phyloP scores from a whole-genome alignment of 805 yeast genomes.

The Suhomyces prunicola region DNA sequence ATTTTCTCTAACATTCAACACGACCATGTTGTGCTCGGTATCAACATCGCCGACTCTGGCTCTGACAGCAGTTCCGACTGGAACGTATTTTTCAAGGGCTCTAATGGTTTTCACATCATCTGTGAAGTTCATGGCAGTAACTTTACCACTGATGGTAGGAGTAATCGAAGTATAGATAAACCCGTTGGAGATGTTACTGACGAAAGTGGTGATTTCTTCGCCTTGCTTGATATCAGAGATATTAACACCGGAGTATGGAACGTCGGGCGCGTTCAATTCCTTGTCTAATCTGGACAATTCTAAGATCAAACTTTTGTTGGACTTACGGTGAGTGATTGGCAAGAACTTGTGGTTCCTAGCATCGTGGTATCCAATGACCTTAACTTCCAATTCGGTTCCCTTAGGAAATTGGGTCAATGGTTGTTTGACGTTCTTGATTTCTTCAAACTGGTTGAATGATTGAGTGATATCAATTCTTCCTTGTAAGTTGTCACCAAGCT shows the following conservation, averaged over 20 bases:
- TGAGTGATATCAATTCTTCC: conserved; percentile 81
- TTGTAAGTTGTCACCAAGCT: conserved; percentile 70
- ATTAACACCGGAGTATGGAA: conserved; percentile 26
- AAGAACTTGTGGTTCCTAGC: conserved; percentile 62
- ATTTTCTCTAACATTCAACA: conserved; percentile 49
- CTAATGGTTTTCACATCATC: conserved; percentile 46
- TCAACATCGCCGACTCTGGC: conserved; percentile 56
- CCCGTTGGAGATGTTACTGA: conserved; percentile 62
- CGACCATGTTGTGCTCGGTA: conserved; percentile 47
- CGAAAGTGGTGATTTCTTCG: conserved; percentile 52
- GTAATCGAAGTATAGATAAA: conserved; percentile 66
- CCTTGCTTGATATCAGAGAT: conserved; percentile 49
- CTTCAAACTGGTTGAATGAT: conserved; percentile 50
- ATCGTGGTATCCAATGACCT: conserved; percentile 76
- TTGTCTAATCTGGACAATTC: conserved; percentile 61
- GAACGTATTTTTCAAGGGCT: conserved; percentile 55
- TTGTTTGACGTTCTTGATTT: conserved; percentile 52
- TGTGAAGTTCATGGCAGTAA: conserved; percentile 62
- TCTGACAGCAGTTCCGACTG: conserved; percentile 68
- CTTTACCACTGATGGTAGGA: conserved; percentile 64
- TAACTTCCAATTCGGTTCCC: conserved; percentile 58
- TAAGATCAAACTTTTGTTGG: conserved; percentile 52
- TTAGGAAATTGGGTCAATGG: conserved; percentile 60
- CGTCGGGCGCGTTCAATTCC: conserved; percentile 26
- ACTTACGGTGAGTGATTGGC: conserved; percentile 56